Evolutionary conservation across 441 rosid genomes (phyloP).

Genomic region (Euphorbia schlechtendalii): DNA sequence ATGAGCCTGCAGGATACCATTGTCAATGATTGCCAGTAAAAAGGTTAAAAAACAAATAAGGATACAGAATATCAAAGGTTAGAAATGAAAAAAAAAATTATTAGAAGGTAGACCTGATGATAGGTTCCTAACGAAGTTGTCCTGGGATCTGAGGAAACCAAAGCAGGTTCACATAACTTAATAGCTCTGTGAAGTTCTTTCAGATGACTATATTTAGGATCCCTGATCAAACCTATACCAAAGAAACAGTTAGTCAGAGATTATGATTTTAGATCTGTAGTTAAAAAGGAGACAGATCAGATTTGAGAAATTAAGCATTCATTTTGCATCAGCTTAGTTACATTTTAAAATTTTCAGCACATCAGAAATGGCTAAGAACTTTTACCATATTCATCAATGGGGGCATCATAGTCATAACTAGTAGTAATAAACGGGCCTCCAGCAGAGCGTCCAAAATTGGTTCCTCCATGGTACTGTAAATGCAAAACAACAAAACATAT

Average conservation of each 20-base stretch:
- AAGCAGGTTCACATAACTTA: slow-evolving; percentile 85
- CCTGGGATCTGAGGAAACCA: slow-evolving; percentile 66
- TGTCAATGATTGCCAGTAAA: too few species aligned
- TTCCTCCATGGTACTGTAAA: slow-evolving; percentile 89
- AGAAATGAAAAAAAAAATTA: neutral
- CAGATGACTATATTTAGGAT: too few species aligned
- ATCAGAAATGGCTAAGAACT: slow-evolving; percentile 24
- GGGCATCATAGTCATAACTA: slow-evolving; percentile 93
- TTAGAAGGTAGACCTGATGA: slow-evolving; percentile 43
- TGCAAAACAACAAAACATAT: too few species aligned
- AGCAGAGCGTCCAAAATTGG: slow-evolving; percentile 93
- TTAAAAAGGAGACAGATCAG: too few species aligned
- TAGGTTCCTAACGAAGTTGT: slow-evolving; percentile 67
- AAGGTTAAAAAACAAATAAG: neutral
- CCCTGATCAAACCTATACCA: too few species aligned
- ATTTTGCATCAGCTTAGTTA: too few species aligned
- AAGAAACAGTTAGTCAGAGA: too few species aligned
- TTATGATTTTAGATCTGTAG: too few species aligned
- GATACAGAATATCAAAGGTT: neutral
- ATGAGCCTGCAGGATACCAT: slow-evolving; percentile 52
- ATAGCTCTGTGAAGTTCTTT: slow-evolving; percentile 79
- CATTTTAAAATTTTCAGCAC: too few species aligned
- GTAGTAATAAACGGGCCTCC: slow-evolving; percentile 97
- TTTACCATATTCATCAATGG: too few species aligned
- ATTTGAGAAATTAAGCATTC: too few species aligned